Base-by-base conservation (phyloP, 2,329 filamentous ascomycete genomes). In the Mollisia scopiformis region DNA sequence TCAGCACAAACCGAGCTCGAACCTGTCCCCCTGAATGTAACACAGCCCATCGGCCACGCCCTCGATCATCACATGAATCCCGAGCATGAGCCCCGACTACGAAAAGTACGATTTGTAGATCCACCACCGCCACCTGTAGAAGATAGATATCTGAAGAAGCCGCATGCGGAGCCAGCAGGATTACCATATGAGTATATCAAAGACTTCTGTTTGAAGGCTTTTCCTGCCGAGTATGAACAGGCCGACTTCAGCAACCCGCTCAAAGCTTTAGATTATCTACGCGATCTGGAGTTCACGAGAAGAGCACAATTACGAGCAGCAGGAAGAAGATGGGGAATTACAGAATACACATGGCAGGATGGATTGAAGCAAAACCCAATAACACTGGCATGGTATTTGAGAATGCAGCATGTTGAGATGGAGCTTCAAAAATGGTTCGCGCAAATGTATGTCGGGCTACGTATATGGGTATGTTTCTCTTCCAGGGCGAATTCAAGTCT, bases 401-500 rank as follows among this genome's bases (percentile, higher is more conserved):
- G 55, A 13, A 62, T 69, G 16, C 65, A 69, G 50, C 57, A 58
- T 11, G 57, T 64, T 19, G 69, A 71, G 28, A 39, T 63, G 14
- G 53, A 59, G 0, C 65, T 69, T 13, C 66, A 69, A 33, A 37
- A 31, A 3, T 43, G 57, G 8, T 72, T 72, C 57, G 65, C 68
- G 6, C 51, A 46, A 13, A 25, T 68, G 14, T 71, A 62, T 27
- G 27, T 73, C 19, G 67, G 69, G 53, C 54, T 72, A 1, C 55
- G 70, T 16, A 66, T 72, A 19, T 73, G 70, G 70, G 71, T 72
- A 65, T 23, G 66, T 63, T 41, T n/a, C 43, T 14, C 27, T 6
- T 19, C 23, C 2, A 6, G 19, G 6, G 8, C 21, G 23, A 23
- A 8, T 21, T 8, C 19, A 19, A 6, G 13, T 19, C 21, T n/a